Evolutionary conservation across 2,329 filamentous ascomycete species (phyloP).

Genomic region (Stachybotrys chartarum): DNA sequence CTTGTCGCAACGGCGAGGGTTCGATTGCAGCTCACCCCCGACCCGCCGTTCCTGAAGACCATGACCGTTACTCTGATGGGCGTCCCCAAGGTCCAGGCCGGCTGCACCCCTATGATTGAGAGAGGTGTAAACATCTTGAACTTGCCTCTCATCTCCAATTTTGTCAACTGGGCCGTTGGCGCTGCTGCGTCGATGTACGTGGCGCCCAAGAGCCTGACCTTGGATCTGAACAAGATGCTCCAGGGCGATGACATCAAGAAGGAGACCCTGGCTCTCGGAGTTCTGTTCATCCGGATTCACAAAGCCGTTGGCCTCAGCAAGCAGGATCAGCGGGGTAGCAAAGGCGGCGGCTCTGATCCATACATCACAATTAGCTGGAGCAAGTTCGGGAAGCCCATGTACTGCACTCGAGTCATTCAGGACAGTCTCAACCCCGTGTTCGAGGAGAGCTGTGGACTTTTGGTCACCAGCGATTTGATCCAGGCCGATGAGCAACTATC

Average conservation of each 20-base stretch:
- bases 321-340: constrained; percentile 75
- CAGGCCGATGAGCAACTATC: constrained; percentile 90
- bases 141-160: constrained; percentile 86
- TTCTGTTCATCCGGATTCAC: constrained; percentile 91
- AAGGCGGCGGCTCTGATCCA: constrained; percentile 84
- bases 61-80: constrained; percentile 94
- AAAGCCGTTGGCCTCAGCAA: constrained; percentile 83
- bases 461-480: constrained; percentile 84
- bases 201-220: constrained; percentile 86
- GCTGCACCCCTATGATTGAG: constrained; percentile 88
- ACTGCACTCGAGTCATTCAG: constrained; percentile 92
- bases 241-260: constrained; percentile 90
- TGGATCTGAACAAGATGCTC: constrained; percentile 85
- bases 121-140: constrained; percentile 87
- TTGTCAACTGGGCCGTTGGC: constrained; percentile 91
- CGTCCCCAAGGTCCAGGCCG: constrained; percentile 78
- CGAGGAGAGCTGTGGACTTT: constrained; percentile 76
- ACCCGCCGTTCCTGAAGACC: constrained; percentile 87
- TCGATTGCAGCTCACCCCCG: constrained; percentile 76
- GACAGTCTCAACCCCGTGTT: constrained; percentile 92
- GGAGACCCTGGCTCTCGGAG: constrained; percentile 75
- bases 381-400: constrained; percentile 96
- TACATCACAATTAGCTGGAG: constrained; percentile 94
- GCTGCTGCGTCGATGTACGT: constrained; percentile 87
- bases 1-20: constrained; percentile 84